Conservation (phyloP, 441 rosid genomes). For the Jatropha multifida region DNA sequence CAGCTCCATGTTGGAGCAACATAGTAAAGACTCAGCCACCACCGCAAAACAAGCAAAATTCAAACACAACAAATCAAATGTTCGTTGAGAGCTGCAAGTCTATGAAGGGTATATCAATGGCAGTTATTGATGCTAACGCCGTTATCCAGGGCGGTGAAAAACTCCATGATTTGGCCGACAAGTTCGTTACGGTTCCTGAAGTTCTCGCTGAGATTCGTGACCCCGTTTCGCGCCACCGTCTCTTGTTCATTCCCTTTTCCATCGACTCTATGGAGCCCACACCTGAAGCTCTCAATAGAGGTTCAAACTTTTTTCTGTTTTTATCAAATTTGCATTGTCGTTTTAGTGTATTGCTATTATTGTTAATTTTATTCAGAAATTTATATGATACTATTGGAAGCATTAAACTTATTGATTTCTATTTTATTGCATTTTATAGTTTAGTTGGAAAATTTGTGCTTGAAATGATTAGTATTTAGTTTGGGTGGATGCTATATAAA, state of each 20-base stretch:
- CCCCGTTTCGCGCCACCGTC: constrained; percentile 79
- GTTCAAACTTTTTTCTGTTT: constrained; percentile 24
- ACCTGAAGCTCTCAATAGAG: constrained; percentile 72
- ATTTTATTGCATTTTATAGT: not conserved
- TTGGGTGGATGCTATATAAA: not conserved
- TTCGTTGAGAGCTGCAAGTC: constrained; percentile 70
- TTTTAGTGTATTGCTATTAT: no score
- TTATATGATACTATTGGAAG: no score
- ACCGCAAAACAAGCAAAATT: not conserved
- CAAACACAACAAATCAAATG: constrained; percentile 25
- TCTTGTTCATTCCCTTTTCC: constrained; percentile 58
- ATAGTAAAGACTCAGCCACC: constrained; percentile 24
- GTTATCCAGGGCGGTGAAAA: constrained; percentile 67
- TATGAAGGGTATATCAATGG: constrained; percentile 65
- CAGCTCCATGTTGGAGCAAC: constrained; percentile 30
- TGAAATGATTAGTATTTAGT: not conserved
- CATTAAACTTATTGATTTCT: not conserved
- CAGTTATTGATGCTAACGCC: constrained; percentile 89
- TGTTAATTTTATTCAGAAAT: no score
- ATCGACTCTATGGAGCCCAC: constrained; percentile 87
- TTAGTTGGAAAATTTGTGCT: not conserved
- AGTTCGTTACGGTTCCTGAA: constrained; percentile 78
- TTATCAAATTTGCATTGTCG: no score
- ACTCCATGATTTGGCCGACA: constrained; percentile 60
- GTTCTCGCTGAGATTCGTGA: constrained; percentile 82